These are phyloP conservation scores for Colletotrichum sp. DNA, from an alignment of 2,329 filamentous ascomycete species.

Conservation along the genomic window DNA sequence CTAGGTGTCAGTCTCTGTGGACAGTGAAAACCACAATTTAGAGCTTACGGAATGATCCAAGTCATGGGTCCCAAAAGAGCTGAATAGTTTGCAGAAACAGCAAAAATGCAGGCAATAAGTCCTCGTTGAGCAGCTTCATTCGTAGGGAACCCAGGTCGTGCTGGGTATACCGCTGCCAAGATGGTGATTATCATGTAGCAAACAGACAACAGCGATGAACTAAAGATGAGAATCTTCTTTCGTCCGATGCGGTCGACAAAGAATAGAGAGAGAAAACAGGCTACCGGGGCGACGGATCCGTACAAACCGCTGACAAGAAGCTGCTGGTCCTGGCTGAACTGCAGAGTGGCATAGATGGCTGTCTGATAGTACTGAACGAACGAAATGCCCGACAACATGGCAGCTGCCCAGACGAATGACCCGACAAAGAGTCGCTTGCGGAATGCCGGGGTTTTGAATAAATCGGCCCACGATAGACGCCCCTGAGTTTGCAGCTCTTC, in stretches of 20 bases:
- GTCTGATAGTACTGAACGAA: constrained; percentile 50
- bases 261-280: constrained; percentile 40
- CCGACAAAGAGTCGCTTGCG: constrained; percentile 43
- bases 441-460: constrained; percentile 37
- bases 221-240: constrained; percentile 40
- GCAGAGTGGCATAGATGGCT: constrained; percentile 44
- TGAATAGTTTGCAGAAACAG: constrained; percentile 42
- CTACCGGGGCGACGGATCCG: constrained; percentile 40
- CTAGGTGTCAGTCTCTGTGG: background rate
- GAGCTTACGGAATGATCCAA: constrained; percentile 44
- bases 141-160: constrained; percentile 37
- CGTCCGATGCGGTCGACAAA: constrained; percentile 43
- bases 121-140: constrained; percentile 41
- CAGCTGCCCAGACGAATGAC: constrained; percentile 44
- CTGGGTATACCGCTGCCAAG: constrained; percentile 40
- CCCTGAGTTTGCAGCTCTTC: constrained; percentile 34
- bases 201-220: constrained; percentile 37
- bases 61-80: constrained; percentile 45
- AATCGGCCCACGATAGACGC: constrained; percentile 35
- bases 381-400: constrained; percentile 45
- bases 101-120: constrained; percentile 45
- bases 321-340: constrained; percentile 39
- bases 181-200: constrained; percentile 45
- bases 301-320: constrained; percentile 45
- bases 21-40: no score